Evolutionary conservation across 2,329 filamentous ascomycete species (phyloP).

Genomic region (Colletotrichum sp.): DNA sequence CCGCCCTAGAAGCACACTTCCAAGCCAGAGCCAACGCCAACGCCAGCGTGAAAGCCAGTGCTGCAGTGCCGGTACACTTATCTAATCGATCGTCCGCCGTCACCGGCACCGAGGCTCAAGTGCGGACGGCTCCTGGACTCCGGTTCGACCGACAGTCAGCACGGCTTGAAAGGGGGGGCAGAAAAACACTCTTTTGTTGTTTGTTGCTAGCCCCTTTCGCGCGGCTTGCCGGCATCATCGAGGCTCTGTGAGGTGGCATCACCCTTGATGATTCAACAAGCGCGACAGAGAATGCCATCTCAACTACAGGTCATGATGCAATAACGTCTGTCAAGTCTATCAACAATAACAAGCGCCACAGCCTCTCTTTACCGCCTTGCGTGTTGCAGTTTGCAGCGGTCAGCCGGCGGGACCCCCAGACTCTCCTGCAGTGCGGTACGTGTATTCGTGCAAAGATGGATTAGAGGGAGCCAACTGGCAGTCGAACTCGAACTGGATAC

Average conservation of each 20-base stretch:
- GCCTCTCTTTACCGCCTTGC: constrained; percentile 1
- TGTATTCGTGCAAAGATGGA: neutral
- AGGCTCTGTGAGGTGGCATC: constrained; percentile 6
- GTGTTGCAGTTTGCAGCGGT: neutral
- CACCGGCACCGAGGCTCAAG: neutral
- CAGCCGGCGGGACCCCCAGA: neutral
- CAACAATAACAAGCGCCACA: constrained; percentile 1
- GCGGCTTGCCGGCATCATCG: constrained; percentile 14
- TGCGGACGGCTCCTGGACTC: neutral
- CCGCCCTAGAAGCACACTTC: neutral
- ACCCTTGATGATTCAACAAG: neutral
- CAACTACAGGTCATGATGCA: constrained; percentile 1
- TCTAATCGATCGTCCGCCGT: neutral
- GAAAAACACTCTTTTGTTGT: neutral
- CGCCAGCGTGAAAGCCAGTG: neutral
- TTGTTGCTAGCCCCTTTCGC: neutral
- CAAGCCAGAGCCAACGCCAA: neutral
- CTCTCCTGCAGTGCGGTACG: neutral
- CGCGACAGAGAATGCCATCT: constrained; percentile 8
- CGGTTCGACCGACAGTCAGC: neutral
- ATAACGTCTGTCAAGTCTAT: neutral
- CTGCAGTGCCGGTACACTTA: neutral
- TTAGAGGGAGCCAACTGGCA: neutral
- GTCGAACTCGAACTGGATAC: neutral
- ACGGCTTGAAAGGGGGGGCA: neutral